A percentile compares a stretch with the other conserved stretches of the same genome.
These are phyloP conservation scores for Ceratobasidium sp. DNA, from an alignment of 1,284 basidiomycete genomes.

Conservation along the genomic window DNA sequence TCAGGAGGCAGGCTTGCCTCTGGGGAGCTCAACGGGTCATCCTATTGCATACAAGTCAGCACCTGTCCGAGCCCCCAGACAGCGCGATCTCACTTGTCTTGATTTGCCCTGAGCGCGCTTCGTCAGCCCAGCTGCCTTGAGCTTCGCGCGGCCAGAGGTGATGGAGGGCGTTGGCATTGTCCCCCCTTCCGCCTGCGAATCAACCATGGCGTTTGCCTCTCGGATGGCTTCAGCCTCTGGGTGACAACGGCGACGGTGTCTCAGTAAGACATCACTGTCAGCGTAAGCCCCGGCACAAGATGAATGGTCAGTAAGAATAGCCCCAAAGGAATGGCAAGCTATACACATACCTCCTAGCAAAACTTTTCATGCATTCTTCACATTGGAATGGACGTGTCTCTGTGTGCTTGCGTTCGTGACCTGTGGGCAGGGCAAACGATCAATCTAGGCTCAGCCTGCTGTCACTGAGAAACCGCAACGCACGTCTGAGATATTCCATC, in stretches of 20 bases:
- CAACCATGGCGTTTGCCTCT: slow-evolving; percentile 42
- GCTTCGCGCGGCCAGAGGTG: slow-evolving; percentile 39
- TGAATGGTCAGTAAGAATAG: slow-evolving; percentile 2
- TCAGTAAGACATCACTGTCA: slow-evolving; percentile 48
- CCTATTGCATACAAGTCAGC: slow-evolving; percentile 27
- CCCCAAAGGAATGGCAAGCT: neutral
- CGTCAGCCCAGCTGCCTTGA: slow-evolving; percentile 36
- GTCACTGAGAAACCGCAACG: neutral
- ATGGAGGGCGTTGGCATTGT: slow-evolving; percentile 8
- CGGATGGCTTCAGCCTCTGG: slow-evolving; percentile 47
- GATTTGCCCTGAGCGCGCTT: slow-evolving; percentile 25
- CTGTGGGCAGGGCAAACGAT: slow-evolving; percentile 9
- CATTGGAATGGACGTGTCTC: slow-evolving; percentile 50
- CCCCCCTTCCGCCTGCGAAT: slow-evolving; percentile 29
- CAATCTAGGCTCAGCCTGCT: neutral
- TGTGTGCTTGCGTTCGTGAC: slow-evolving; percentile 46
- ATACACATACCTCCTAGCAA: slow-evolving; percentile 47
- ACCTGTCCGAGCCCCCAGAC: neutral
- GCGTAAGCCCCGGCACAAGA: slow-evolving; percentile 23
- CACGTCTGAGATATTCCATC: slow-evolving; percentile 45
- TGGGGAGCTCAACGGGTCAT: slow-evolving; percentile 18
- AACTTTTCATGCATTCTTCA: slow-evolving; percentile 48
- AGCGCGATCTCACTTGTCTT: slow-evolving; percentile 29
- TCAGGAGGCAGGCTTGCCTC: slow-evolving; percentile 18
- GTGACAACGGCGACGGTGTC: slow-evolving; percentile 48